A percentile compares a stretch with the other conserved stretches of the same genome.
Evolutionary conservation across 805 yeast species (phyloP).

Genomic region (Martiniozyma abietophila): DNA sequence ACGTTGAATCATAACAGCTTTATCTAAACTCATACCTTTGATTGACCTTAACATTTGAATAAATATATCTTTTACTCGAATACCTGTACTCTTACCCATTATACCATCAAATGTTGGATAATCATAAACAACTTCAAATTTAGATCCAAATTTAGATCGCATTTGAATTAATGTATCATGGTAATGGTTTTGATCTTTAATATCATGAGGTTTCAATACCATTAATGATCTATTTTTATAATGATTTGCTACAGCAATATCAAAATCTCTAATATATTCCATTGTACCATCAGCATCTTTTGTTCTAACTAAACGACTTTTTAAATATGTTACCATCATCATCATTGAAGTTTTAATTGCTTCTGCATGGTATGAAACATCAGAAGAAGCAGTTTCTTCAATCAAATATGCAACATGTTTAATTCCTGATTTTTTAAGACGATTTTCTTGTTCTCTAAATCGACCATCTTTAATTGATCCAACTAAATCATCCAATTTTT

Average conservation of each 20-base stretch:
- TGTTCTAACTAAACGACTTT: constrained; percentile 62
- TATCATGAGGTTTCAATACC: constrained; percentile 42
- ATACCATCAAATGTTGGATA: constrained; percentile 53
- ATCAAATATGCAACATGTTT: constrained; percentile 63
- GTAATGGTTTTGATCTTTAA: constrained; percentile 45
- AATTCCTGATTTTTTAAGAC: constrained; percentile 64
- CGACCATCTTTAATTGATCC: constrained; percentile 81
- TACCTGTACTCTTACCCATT: constrained; percentile 59
- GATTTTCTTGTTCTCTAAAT: constrained; percentile 73
- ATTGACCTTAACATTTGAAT: constrained; percentile 69
- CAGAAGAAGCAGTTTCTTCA: constrained; percentile 58
- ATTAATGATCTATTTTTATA: constrained; percentile 33
- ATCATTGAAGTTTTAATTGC: constrained; percentile 73
- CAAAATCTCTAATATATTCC: constrained; percentile 42
- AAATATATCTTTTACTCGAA: constrained; percentile 69
- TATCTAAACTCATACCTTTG: constrained; percentile 75
- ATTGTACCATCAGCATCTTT: constrained; percentile 68
- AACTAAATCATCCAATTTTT: constrained; percentile 79
- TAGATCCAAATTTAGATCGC: constrained; percentile 19
- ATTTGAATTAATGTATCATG: constrained; percentile 32
- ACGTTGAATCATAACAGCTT: constrained; percentile 69
- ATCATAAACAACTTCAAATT: constrained; percentile 34
- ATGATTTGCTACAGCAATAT: constrained; percentile 32
- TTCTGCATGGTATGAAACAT: constrained; percentile 41
- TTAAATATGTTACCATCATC: constrained; percentile 53